Evolutionary conservation across 164 flowering plant species (phyloP).

Genomic region (Euptelea pleiosperma): DNA sequence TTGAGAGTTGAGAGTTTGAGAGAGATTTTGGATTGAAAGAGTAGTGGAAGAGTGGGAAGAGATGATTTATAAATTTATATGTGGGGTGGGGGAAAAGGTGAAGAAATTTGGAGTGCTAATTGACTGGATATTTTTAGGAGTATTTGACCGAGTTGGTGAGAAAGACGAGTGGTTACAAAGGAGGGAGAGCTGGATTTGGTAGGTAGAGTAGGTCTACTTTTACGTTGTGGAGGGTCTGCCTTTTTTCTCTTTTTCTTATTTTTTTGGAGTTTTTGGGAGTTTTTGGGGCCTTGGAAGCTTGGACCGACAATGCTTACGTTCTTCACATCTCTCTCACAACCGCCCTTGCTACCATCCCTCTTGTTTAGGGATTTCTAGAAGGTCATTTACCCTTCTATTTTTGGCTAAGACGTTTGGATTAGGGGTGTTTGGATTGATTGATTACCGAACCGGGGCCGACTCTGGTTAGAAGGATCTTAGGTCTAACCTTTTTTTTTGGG

Average conservation of each 20-base stretch:
- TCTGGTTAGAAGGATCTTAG: too few relatives aligned
- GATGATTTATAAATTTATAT: conserved; percentile 11
- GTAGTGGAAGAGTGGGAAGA: conserved; percentile 5
- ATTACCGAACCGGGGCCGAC: too few relatives aligned
- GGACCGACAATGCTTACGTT: too few relatives aligned
- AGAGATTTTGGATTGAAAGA: background rate
- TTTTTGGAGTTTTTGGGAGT: too few relatives aligned
- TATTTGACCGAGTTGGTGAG: conserved; percentile 30
- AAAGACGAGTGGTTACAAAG: conserved; percentile 21
- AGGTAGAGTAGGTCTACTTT: conserved; percentile 23
- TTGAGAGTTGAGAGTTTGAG: background rate
- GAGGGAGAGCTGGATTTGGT: conserved; percentile 17
- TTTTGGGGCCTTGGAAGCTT: too few relatives aligned
- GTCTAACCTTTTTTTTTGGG: too few relatives aligned
- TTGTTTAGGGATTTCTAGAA: too few relatives aligned
- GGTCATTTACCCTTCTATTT: too few relatives aligned
- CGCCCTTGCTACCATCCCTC: too few relatives aligned
- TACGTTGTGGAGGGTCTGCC: conserved; percentile 4
- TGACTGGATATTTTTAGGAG: conserved; percentile 21
- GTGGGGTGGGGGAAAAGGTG: background rate
- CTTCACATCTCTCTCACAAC: too few relatives aligned
- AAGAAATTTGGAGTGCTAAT: conserved; percentile 14
- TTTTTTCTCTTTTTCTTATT: background rate
- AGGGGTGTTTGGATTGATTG: too few relatives aligned
- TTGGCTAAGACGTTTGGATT: too few relatives aligned